Evolutionary conservation across 352 stramenopile genomes (phyloP), one percentile per base, ranked within the genome.

Genomic region (Phytophthora hybrid): DNA sequence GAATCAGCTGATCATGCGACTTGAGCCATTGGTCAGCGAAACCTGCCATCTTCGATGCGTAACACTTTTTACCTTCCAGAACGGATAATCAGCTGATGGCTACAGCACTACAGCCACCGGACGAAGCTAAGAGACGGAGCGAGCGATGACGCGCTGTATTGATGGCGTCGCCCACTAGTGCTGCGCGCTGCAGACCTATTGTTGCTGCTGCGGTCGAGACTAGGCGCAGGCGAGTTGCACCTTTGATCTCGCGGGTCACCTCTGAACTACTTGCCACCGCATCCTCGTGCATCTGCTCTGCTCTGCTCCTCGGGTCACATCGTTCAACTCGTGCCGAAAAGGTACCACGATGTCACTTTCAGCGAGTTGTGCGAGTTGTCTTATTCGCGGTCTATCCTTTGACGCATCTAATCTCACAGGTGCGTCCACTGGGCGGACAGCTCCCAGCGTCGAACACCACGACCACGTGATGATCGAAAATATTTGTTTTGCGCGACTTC

Each of bases 351-450:
- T 32, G 49, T 23, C 21, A 23, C 52, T 37, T 39, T 58, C 52
- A 21, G 52, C 5, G n/a, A n/a, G n/a, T n/a, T n/a, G n/a, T n/a
- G 54, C 23, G 23, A 31, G 29, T 8, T 31, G 29, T 31, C 29
- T 31, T 31, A 31, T 31, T 31, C 29, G 29, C 4, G 29, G 29
- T 31, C 29, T 31, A 31, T 31, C n/a, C 23, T 11, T 14, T 5
- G 14, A 5, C 13, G 26, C 32, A 76, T 72, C 13, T 55, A 64
- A 5, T 64, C 13, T 72, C 39, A 10, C 49, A 72, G 63, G 55
- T 55, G 14, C 23, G 49, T 73, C 69, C 63, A 73, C 63, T 32
- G 9, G n/a, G 69, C 32, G 63, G 63, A 76, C 51, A 53, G 46
- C 62, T 47, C 26, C 18, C 11, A 2, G 23, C 31, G 46, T n/a